Conservation (phyloP, 805 yeast genomes). For the Cyberlindnera japonica region DNA sequence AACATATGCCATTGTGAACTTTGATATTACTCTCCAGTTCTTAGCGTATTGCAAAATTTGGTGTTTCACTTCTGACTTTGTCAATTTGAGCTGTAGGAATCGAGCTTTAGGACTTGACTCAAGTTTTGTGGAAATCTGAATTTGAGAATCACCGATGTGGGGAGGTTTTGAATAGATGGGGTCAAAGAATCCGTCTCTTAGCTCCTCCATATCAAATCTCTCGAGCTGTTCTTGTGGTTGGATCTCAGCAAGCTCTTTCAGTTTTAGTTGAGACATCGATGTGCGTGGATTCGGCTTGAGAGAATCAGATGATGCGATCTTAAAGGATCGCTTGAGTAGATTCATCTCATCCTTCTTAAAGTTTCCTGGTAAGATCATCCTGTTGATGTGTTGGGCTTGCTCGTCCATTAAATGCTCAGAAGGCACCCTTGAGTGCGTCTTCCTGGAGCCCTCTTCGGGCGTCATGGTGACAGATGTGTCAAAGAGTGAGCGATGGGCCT, state of each 20-base stretch:
- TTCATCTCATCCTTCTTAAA: conserved; percentile 9
- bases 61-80: background rate
- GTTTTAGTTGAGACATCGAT: conserved; percentile 34
- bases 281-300: conserved; percentile 26
- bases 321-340: conserved; percentile 14
- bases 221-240: conserved; percentile 26
- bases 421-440: background rate
- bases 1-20: conserved; percentile 35
- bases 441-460: no score
- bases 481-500: background rate
- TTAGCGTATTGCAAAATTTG: background rate
- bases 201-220: conserved; percentile 39
- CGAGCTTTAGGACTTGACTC: background rate
- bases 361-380: background rate
- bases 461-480: no score
- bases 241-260: conserved; percentile 26
- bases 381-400: no score
- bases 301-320: conserved; percentile 8
- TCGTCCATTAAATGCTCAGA: background rate
- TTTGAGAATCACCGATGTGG: conserved; percentile 7
- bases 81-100: background rate
- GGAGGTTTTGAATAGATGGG: conserved; percentile 37
- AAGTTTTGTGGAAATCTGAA: background rate
- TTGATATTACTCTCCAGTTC: conserved; percentile 20
- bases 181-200: conserved; percentile 48